phyloP scores from a whole-genome alignment of 106 monocot species.

The Dactylorhiza incarnata region DNA sequence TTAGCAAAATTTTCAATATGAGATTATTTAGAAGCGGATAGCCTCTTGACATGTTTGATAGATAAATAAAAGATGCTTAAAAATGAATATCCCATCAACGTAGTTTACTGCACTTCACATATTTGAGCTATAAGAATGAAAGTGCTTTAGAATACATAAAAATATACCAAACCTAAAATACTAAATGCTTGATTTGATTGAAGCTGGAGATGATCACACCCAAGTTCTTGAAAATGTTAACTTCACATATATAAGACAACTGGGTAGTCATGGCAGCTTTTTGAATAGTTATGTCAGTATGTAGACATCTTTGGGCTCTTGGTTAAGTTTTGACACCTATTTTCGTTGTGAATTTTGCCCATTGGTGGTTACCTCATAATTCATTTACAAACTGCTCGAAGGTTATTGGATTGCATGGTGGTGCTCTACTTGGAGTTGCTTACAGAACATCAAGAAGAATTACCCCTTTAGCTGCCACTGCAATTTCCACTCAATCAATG shows the following conservation, averaged over 20 bases:
- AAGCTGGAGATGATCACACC: background rate
- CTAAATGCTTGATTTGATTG: background rate
- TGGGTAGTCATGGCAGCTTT: background rate
- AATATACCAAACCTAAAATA: background rate
- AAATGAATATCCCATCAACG: background rate
- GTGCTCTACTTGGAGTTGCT: constrained; percentile 94
- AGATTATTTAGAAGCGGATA: background rate
- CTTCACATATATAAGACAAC: background rate
- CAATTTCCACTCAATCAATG: constrained; percentile 88
- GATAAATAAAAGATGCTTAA: background rate
- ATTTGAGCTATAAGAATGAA: background rate
- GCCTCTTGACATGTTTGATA: background rate
- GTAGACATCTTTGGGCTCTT: background rate
- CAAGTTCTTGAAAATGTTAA: background rate
- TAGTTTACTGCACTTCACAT: background rate
- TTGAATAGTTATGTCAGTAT: background rate
- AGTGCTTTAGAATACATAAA: background rate
- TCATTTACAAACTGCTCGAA: constrained; percentile 16
- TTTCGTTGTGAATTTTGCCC: background rate
- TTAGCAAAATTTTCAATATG: background rate
- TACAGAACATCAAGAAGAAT: constrained; percentile 83
- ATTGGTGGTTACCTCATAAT: constrained; percentile 13
- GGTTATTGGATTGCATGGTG: constrained; percentile 97
- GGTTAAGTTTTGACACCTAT: background rate
- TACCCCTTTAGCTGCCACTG: constrained; percentile 59